These are phyloP conservation scores for Protomyces lactucae-debilis DNA, from an alignment of 1,139 yeast genomes.

Conservation along the genomic window DNA sequence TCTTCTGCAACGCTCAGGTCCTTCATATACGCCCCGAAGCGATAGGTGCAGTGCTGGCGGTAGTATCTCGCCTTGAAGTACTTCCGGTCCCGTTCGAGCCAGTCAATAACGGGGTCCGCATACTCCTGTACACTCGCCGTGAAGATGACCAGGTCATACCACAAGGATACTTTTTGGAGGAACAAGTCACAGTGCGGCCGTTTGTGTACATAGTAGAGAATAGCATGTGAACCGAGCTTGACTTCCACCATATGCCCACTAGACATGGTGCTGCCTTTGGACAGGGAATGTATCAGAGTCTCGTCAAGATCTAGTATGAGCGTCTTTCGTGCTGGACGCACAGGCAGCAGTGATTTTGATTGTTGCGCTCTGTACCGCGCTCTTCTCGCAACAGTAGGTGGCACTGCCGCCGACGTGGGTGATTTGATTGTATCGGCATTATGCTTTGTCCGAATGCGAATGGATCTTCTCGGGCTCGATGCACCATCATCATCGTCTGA, in stretches of 20 bases:
- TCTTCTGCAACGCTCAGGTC: slow-evolving; percentile 56
- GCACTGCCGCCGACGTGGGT: slow-evolving; percentile 15
- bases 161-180: slow-evolving; percentile 66
- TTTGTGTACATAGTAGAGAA: slow-evolving; percentile 83
- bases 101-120: slow-evolving; percentile 95
- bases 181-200: slow-evolving; percentile 88
- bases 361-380: slow-evolving; percentile 8
- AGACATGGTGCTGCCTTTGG: slow-evolving; percentile 57
- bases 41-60: slow-evolving; percentile 69
- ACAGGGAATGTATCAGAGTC: slow-evolving; percentile 83
- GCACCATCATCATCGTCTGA: neutral
- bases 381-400: slow-evolving; percentile 8
- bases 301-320: slow-evolving; percentile 87
- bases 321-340: slow-evolving; percentile 47
- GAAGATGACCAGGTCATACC: slow-evolving; percentile 86
- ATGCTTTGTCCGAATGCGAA: slow-evolving; percentile 6
- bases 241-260: slow-evolving; percentile 80
- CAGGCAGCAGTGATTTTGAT: slow-evolving; percentile 1
- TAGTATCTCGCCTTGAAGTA: slow-evolving; percentile 63
- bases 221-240: slow-evolving; percentile 58
- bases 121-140: slow-evolving; percentile 93
- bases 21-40: slow-evolving; percentile 81
- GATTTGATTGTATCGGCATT: slow-evolving; percentile 11
- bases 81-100: slow-evolving; percentile 58
- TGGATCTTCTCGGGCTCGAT: slow-evolving; percentile 7